These are phyloP conservation scores for Mortierella sp. DNA, from an alignment of 371 early-diverging fungal species.

Conservation along the genomic window DNA sequence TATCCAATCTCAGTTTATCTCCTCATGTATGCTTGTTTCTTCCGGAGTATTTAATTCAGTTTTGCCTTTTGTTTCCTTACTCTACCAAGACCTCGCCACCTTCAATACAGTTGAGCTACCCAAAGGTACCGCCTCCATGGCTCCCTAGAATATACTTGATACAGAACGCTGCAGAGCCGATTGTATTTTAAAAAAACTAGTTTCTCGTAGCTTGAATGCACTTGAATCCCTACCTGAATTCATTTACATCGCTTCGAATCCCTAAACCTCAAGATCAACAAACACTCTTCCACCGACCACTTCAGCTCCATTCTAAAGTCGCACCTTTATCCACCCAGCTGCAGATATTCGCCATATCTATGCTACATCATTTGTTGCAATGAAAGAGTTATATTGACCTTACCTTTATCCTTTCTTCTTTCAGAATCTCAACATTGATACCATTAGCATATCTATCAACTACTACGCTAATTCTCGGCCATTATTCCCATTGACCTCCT, in stretches of 20 bases:
- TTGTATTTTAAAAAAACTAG: neutral
- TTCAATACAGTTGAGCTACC: neutral
- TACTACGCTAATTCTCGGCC: neutral
- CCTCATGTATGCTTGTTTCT: neutral
- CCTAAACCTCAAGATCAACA: neutral
- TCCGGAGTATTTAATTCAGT: neutral
- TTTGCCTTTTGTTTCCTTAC: neutral
- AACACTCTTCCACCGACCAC: neutral
- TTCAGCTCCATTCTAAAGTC: neutral
- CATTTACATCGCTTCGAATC: slow-evolving; percentile 1
- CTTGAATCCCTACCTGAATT: slow-evolving; percentile 1
- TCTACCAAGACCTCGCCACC: neutral
- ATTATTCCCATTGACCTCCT: too few relatives aligned
- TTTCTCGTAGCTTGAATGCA: neutral
- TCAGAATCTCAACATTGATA: neutral
- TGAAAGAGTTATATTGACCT: neutral
- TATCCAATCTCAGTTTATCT: neutral
- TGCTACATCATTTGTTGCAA: neutral
- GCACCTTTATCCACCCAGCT: neutral
- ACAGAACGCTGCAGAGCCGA: neutral
- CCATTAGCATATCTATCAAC: neutral
- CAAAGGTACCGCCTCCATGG: neutral
- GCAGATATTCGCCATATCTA: neutral
- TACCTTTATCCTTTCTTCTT: neutral
- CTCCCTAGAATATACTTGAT: neutral